These are phyloP conservation scores for Conticribra guillardii DNA, from an alignment of 108 stramenopile genomes.

Conservation along the genomic window DNA sequence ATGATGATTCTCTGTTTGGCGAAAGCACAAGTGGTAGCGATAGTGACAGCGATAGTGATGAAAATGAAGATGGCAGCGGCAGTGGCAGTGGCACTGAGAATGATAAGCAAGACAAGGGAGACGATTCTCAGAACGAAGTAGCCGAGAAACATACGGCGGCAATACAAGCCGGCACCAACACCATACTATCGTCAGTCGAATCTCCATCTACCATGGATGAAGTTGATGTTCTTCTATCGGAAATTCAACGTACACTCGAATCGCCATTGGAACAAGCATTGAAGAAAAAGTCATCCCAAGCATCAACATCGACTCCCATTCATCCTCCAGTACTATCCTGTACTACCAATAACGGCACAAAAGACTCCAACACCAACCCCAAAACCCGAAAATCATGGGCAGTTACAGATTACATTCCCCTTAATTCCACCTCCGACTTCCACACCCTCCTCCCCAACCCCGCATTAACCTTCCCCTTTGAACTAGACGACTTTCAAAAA, in stretches of 20 bases:
- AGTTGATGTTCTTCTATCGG: conserved; percentile 66
- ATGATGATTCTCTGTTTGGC: conserved; percentile 88
- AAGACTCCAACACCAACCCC: conserved; percentile 28
- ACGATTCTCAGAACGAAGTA: neutral
- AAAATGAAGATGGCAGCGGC: conserved; percentile 30
- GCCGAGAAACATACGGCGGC: conserved; percentile 17
- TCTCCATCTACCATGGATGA: conserved; percentile 30
- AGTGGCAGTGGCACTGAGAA: conserved; percentile 22
- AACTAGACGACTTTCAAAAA: conserved; percentile 92
- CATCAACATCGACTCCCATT: conserved; percentile 39
- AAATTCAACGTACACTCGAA: conserved; percentile 41
- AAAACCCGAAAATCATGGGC: conserved; percentile 83
- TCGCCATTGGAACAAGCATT: conserved; percentile 15
- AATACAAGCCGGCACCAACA: neutral
- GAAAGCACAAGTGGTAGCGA: conserved; percentile 51
- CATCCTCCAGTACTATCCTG: conserved; percentile 27
- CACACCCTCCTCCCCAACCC: conserved; percentile 72
- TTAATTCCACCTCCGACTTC: conserved; percentile 69
- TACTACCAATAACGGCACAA: conserved; percentile 4
- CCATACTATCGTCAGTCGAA: conserved; percentile 1
- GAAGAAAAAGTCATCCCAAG: conserved; percentile 7
- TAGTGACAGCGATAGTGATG: conserved; percentile 47
- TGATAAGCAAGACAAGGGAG: conserved; percentile 28
- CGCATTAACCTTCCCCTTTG: conserved; percentile 71
- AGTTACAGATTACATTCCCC: conserved; percentile 61